Base-by-base conservation (phyloP, 202 grass and related monocot species). In the Panicum virgatum region DNA sequence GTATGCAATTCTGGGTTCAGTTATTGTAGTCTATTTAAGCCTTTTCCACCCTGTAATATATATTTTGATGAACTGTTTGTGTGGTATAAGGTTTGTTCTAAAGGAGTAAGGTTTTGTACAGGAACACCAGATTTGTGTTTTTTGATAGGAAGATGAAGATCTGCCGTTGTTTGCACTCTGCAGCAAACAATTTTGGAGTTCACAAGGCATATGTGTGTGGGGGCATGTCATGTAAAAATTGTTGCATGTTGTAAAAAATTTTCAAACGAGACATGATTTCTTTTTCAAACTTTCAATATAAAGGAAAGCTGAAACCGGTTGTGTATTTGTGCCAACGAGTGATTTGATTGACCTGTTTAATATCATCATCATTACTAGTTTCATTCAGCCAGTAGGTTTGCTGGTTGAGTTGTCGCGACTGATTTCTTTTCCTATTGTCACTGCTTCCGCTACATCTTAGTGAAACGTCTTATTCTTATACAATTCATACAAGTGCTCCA, bases 101-200 rank as follows among this genome's bases (percentile, higher is more conserved):
- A 78, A 27, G 65, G 73, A 82, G 58, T 52, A 50, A 69, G 39
- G 25, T 44, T 61, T 73, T 79, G 83, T 66, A 69, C 67, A 79
- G 60, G 66, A 40, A 54, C 66, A 78, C 64, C 11, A 52, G 23
- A 13, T 85, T 85, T 82, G 62, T 63, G 43, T 84, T 82, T 73
- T 50, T 72, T 22, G 26, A 54, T 72, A 66, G 23, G 63, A 61
- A 82, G n/a, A 22, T 74, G 32, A 34, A 34, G 32, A 34, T 15
- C 72, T 22, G 0, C 43, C 5, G 68, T 66, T 46, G 19, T 65
- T 62, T 85, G 57, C 78, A 68, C 36, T 16, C 8, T 48, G 39
- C 20, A 62, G 38, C 37, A 70, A 70, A 44, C 40, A 9, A 6
- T 69, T 74, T 26, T 53, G 9, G 44, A 56, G 52, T 79, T 56